Percentiles rank a stretch among this genome's conserved stretches.
phyloP scores from a whole-genome alignment of 2,329 filamentous ascomycete species.

The Claviceps digitariae region DNA sequence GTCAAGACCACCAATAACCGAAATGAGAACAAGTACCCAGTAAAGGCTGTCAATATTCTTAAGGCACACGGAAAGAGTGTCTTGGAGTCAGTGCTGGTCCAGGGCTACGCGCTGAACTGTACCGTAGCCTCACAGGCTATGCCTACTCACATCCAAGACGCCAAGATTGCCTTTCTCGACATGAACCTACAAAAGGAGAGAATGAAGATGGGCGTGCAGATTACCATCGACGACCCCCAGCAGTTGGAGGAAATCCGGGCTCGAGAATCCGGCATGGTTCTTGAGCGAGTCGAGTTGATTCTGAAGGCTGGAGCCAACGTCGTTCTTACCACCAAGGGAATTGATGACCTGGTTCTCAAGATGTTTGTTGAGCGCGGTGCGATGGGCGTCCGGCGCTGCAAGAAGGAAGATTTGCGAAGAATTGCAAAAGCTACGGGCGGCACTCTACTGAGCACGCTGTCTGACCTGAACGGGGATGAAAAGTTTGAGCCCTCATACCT shows the following conservation, averaged over 20 bases:
- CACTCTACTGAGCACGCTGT: conserved; percentile 82
- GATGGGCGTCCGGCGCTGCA: conserved; percentile 91
- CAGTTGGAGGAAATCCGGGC: conserved; percentile 95
- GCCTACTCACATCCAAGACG: conserved; percentile 81
- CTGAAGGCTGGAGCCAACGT: conserved; percentile 96
- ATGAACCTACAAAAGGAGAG: conserved; percentile 99
- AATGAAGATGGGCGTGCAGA: conserved; percentile 98
- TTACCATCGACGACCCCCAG: conserved; percentile 92
- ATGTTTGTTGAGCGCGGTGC: conserved; percentile 86
- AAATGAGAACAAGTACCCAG: conserved; percentile 88
- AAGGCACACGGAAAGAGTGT: conserved; percentile 95
- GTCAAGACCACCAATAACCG: conserved; percentile 89
- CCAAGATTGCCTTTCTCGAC: conserved; percentile 92
- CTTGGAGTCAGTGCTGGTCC: conserved; percentile 77
- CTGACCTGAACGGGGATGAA: conserved; percentile 94
- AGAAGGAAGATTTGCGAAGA: conserved; percentile 93
- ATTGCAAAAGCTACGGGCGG: conserved; percentile 95
- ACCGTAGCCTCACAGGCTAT: conserved; percentile 97
- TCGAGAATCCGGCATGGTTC: conserved; percentile 81
- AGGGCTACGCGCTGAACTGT: conserved; percentile 96
- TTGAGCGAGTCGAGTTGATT: conserved; percentile 94
- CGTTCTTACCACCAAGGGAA: conserved; percentile 92
- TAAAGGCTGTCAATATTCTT: conserved; percentile 97
- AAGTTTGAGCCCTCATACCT: conserved; percentile 85
- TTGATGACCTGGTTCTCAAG: conserved; percentile 92